These are phyloP conservation scores for Ceratobasidium sp. DNA, from an alignment of 1,284 basidiomycete genomes.

Conservation along the genomic window DNA sequence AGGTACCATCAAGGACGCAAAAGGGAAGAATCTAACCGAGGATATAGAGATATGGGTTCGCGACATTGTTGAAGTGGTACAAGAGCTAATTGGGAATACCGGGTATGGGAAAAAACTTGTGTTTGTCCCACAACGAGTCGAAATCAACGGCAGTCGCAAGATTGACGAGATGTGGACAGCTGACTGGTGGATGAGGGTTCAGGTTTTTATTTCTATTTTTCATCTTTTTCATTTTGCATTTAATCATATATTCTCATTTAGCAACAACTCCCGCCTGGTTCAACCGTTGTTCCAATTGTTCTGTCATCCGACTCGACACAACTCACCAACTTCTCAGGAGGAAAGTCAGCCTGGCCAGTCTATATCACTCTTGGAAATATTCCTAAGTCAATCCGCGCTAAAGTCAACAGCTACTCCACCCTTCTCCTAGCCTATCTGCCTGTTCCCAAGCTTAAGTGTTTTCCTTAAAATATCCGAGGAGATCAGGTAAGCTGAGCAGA, in stretches of 20 bases:
- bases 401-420: not conserved
- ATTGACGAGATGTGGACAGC: slow-evolving; percentile 58
- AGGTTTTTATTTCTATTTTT: slow-evolving; percentile 43
- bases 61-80: slow-evolving; percentile 11
- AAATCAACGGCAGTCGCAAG: slow-evolving; percentile 48
- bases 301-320: slow-evolving; percentile 37
- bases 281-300: slow-evolving; percentile 35
- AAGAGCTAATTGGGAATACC: slow-evolving; percentile 18
- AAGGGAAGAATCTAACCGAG: not conserved
- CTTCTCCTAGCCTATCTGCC: not conserved
- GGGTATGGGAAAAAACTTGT: not conserved
- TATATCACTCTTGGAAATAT: slow-evolving; percentile 34
- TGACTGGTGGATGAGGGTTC: slow-evolving; percentile 58
- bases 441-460: not conserved
- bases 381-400: not conserved
- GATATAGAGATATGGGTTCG: slow-evolving; percentile 1
- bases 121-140: slow-evolving; percentile 51
- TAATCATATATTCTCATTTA: slow-evolving; percentile 14
- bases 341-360: slow-evolving; percentile 40
- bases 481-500: not conserved
- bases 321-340: slow-evolving; percentile 25
- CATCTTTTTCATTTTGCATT: not conserved
- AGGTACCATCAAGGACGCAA: not conserved
- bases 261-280: slow-evolving; percentile 48
- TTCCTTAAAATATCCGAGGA: not conserved